Evolutionary conservation across 495 filamentous ascomycete genomes (phyloP).

Genomic region (Penicilliopsis zonata): DNA sequence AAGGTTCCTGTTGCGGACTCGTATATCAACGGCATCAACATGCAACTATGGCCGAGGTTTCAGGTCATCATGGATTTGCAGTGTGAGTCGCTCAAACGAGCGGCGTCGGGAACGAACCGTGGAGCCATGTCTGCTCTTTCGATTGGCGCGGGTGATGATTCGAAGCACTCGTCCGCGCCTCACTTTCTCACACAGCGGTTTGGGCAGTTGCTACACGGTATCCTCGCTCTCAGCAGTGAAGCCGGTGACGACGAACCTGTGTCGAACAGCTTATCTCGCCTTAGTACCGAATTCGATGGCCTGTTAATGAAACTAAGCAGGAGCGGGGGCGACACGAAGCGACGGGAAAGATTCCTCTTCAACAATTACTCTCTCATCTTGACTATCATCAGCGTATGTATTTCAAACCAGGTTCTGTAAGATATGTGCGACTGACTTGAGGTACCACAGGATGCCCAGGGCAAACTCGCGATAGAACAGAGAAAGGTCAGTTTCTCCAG

Average conservation of each 20-base stretch:
- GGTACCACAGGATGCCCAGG: constrained; percentile 54
- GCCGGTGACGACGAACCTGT: constrained; percentile 91
- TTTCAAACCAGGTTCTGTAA: no score
- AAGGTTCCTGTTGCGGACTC: constrained; percentile 79
- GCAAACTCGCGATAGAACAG: constrained; percentile 67
- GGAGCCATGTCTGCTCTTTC: constrained; percentile 42
- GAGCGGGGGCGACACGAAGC: constrained; percentile 59
- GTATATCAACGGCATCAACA: constrained; percentile 88
- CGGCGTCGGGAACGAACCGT: constrained; percentile 38
- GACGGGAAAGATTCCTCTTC: constrained; percentile 75
- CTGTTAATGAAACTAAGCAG: constrained; percentile 60
- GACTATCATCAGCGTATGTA: constrained; percentile 68
- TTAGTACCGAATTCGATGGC: constrained; percentile 66
- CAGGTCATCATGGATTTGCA: constrained; percentile 91
- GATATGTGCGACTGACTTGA: no score
- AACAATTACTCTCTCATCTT: constrained; percentile 90
- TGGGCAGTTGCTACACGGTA: constrained; percentile 75
- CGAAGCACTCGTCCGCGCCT: constrained; percentile 71
- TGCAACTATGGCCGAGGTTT: constrained; percentile 94
- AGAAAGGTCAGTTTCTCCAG: constrained; percentile 39
- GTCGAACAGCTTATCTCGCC: constrained; percentile 58
- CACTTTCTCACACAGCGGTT: constrained; percentile 88
- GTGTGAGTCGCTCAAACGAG: constrained; percentile 64
- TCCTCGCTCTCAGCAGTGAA: constrained; percentile 70
- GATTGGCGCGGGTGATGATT: constrained; percentile 40